Base-by-base conservation (phyloP, 176 grass and related monocot species). In the Puya raimondii region DNA sequence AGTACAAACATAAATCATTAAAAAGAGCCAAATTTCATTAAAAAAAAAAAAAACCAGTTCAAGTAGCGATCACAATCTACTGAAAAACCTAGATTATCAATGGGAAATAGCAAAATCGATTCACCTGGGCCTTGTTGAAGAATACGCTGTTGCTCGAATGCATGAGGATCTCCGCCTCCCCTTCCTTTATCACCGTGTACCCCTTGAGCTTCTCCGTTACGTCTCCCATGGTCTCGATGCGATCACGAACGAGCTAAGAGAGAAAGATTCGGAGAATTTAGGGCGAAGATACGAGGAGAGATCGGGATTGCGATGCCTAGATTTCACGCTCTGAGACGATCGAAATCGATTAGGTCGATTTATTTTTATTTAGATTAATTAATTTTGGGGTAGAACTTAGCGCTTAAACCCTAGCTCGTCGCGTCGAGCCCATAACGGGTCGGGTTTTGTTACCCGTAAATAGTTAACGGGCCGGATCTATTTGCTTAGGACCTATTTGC, bases 141-240 rank as follows among this genome's bases (percentile, higher is more conserved):
- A 99, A 93, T 57, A 99, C 94, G 47, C 77, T 75, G 77, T 91
- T 93, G 29, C 72, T 88, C 64, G 74, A 83, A 51, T 83, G 80
- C 78, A 90, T 75, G 21, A 93, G 85, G 54, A 99, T 99, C 79
- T 99, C 84, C 4, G 94, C 94, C 70, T 99, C 94, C 23, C 94
- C 94, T 63, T 99, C 94, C 72, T 71, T 90, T 64, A 80, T 80
- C 17, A 99, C 74, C 48, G 86, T 72, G 22, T 88, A 99, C 71
- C 81, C 82, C 75, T 84, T 76, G 23, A 91, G 82, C 70, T 78
- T 83, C n/a, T 90, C 64, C 65, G 66, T 74, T 23, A 83, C 66
- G 47, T 86, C 79, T 66, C 74, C 93, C 93, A 87, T 89, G 66
- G 48, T 65, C 8, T 42, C 33, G 33, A 42, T 42, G 4, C 33